Conservation (phyloP, 768 basidiomycete genomes). For the Kwoniella newhampshirensis region DNA sequence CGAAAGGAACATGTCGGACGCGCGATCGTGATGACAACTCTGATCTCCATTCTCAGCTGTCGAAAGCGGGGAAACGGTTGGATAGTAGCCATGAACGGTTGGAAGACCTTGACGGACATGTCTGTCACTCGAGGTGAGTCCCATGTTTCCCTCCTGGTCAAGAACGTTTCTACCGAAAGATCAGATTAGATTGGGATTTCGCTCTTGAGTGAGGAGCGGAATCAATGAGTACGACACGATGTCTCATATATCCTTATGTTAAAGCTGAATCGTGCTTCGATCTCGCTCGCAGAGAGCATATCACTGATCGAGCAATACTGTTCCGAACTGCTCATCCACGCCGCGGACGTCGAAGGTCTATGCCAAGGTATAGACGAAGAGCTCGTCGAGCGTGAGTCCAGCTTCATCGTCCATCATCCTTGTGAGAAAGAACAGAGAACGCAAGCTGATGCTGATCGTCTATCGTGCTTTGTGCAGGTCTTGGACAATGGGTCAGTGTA, state of each 20-base stretch:
- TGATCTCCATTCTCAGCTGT: constrained; percentile 62
- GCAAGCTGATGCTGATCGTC: too few relatives aligned
- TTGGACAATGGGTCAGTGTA: constrained; percentile 87
- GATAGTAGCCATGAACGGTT: constrained; percentile 98
- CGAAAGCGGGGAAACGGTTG: constrained; percentile 72
- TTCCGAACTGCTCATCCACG: constrained; percentile 92
- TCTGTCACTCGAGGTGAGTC: constrained; percentile 60
- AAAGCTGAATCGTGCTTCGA: too few relatives aligned
- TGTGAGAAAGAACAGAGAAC: too few relatives aligned
- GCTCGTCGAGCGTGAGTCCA: constrained; percentile 69
- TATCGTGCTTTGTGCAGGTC: constrained; percentile 58
- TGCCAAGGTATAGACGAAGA: constrained; percentile 94
- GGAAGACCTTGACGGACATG: constrained; percentile 95
- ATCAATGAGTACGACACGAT: too few relatives aligned
- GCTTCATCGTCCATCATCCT: neutral
- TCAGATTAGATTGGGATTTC: too few relatives aligned
- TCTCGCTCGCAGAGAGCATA: constrained; percentile 75
- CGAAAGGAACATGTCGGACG: neutral
- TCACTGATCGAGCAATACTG: constrained; percentile 75
- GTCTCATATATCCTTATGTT: too few relatives aligned
- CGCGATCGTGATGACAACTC: too few relatives aligned
- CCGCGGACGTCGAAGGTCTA: constrained; percentile 97
- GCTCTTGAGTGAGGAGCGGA: too few relatives aligned
- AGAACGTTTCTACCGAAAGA: too few relatives aligned
- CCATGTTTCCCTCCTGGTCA: too few relatives aligned